Base-by-base conservation (phyloP, 73 alveolate genomes). In the Diophrys appendiculata region DNA sequence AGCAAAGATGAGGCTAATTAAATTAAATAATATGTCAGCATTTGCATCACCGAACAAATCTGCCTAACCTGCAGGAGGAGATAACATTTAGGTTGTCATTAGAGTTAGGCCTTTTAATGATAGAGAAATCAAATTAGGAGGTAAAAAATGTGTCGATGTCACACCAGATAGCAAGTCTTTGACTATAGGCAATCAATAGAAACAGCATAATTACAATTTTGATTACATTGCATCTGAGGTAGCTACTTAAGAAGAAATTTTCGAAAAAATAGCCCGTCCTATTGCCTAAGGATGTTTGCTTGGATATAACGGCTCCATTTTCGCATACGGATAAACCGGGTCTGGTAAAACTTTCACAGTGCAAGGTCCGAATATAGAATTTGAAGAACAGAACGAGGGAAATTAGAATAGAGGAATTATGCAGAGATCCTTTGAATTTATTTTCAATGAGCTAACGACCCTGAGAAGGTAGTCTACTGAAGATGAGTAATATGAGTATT, bases 291-390 rank as follows among this genome's bases (percentile, higher is more conserved):
- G 87, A 70, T 93, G 96, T 76, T 81, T 97, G 24, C 90, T 79
- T 60, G 99, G 99, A 25, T 97, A 94, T 68, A 97, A 97, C 82
- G 99, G 98, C 3, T 81, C 99, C 35, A 93, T 97, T 26, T 94
- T 97, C 81, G 99, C 99, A 23, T 97, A 97, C 92, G 99, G 99
- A 14, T 92, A 97, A 60, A 97, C 99, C 22, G 98, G 99, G 26
- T 81, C 99, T 26, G 99, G 99, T 0, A 97, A 97, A 83, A 97
- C 99, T 0, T 93, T 84, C 87, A 97, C 99, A 29, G 83, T 97
- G 68, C 88, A 87, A 52, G 99, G 99, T 0, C 87, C 90, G 31
- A 74, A 55, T 64, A 43, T 79, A 69, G 77, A 65, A 1, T 29
- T n/a, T 1, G 71, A 54, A 22, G 54, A 68, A 1, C 65, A 54